Conservation (phyloP, 139 green algal species). For the Mesotaenium endlicherianum region DNA sequence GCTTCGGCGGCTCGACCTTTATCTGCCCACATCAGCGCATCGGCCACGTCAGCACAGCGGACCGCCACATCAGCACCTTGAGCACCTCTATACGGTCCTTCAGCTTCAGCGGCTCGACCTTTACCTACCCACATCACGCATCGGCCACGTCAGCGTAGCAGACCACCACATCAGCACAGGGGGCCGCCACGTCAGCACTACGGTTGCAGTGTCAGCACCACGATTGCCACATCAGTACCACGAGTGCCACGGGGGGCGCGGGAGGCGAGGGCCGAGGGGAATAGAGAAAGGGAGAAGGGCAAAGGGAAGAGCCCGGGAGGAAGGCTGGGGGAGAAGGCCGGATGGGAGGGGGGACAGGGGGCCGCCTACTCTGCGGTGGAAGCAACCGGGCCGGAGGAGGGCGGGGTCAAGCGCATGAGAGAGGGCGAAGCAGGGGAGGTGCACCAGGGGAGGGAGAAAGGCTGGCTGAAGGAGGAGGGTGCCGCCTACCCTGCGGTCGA, state of each 20-base stretch:
- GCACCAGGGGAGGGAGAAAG: background rate
- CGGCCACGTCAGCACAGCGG: background rate
- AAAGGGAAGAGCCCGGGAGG: conserved; percentile 47
- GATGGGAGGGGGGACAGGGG: background rate
- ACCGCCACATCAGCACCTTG: conserved; percentile 17
- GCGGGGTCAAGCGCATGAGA: background rate
- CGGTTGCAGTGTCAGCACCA: background rate
- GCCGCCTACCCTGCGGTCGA: conserved; percentile 63
- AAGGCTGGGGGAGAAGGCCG: background rate
- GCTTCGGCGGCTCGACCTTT: conserved; percentile 2
- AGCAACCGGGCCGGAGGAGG: no score
- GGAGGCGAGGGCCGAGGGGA: background rate
- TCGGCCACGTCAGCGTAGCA: no score
- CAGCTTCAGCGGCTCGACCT: background rate
- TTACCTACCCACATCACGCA: conserved; percentile 54
- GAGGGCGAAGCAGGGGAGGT: background rate
- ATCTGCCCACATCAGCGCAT: conserved; percentile 49
- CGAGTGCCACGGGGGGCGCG: background rate
- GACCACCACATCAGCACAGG: no score
- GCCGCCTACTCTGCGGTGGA: no score
- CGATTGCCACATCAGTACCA: background rate
- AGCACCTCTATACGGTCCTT: conserved; percentile 66
- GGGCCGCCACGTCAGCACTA: background rate
- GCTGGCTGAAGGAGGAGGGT: background rate
- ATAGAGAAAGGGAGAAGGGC: conserved; percentile 24